Evolutionary conservation across 2,329 filamentous ascomycete species (phyloP), one percentile per base, ranked within the genome.

Genomic region (Sphaceloma murrayae): DNA sequence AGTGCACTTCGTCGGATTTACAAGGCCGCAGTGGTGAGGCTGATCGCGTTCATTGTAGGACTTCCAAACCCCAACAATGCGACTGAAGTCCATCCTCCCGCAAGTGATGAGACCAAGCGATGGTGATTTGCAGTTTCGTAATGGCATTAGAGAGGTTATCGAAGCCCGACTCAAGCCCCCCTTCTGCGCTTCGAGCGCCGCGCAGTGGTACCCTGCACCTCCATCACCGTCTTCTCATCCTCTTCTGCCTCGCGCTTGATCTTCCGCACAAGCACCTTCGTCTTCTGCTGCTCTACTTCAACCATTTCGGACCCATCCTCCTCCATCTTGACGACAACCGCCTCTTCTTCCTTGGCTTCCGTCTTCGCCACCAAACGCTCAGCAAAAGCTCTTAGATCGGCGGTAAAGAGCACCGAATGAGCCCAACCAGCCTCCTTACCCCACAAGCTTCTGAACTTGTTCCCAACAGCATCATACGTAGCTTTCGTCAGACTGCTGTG

Each of bases 401-500:
- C 93, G 0, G 91, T 94, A 58, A 98, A 98, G 9, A 98, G 70
- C 6, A 98, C 91, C 2, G 85, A 94, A 65, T 98, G 91, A 7
- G 93, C 91, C 93, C 93, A 98, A 1, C 91, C 91, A 1, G 91
- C 91, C 55, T 96, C 85, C 47, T 82, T 76, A 0, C 91, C 91
- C 91, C 93, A 98, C 1, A 96, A 71, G 27, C 72, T 72, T 45
- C 91, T 76, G 56, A 98, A 98, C 55, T 93, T 83, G 51, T 94
- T 84, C 0, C 84, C 91, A 10, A 98, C 78, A 0, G 86, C 85
- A 58, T 91, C 81, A 57, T 98, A 96, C 51, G 85, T 88, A 30
- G 74, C 75, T 58, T 93, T 93, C 10, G 82, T 95, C 50, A 98
- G 72, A 34, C 85, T 89, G 57, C 87, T 89, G 49, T 83, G 73